Base-by-base conservation (phyloP, 495 filamentous ascomycete species). In the Tuber melanosporum region DNA sequence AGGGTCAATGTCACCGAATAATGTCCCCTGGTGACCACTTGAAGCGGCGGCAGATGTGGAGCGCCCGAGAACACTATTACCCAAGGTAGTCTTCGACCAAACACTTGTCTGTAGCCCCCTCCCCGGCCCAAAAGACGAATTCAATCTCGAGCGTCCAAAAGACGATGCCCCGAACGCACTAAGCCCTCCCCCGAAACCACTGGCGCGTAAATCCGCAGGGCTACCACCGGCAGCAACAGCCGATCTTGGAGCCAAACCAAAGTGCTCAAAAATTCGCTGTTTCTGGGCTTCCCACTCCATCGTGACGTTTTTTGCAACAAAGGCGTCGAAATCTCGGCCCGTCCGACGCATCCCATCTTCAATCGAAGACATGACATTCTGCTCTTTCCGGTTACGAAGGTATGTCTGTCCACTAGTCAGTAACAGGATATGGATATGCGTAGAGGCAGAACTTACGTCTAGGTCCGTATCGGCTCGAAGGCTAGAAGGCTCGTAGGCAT, bases 201-300 rank as follows among this genome's bases (percentile, higher is more conserved):
- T 82, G 26, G 79, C 84, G 7, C 85, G 86, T 46, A 87, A 62
- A 47, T 87, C 86, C 76, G 85, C 79, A 74, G 83, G 82, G 73
- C 85, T 79, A 43, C 83, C 72, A 14, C 87, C 86, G 69, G 91
- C 88, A 10, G 78, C 73, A n/a, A 73, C 49, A 39, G 81, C 22
- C 7, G 71, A 66, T 78, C 87, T 89, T 12, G 90, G 87, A 76
- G 88, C 91, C 62, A 99, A 91, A 12, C 95, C 95, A 83, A 99
- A 98, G 83, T 99, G 95, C 81, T 97, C 90, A 83, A 97, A 97
- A 73, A 98, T 97, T 73, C 90, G 90, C 83, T 91, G 92, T 52
- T 94, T 91, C 85, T 98, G 95, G 9, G 91, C 90, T 74, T 98
- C 94, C 95, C 95, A 98, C 84, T 98, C 93, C 87, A 95, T 91